Evolutionary conservation across 2,329 filamentous ascomycete genomes (phyloP).

Genomic region (Colletotrichum australisinense): DNA sequence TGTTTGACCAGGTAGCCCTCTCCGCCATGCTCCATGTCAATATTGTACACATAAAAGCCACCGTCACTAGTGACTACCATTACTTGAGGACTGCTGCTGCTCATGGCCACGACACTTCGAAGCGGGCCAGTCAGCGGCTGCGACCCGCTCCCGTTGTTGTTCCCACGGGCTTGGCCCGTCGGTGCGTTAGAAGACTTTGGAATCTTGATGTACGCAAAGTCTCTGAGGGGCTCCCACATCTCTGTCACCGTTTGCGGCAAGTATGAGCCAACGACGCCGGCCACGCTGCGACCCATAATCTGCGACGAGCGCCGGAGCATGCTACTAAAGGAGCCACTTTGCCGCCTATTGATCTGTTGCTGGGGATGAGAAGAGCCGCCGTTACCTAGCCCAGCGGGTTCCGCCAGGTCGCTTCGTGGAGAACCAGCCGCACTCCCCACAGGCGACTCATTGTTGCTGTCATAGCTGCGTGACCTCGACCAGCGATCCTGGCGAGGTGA

Average conservation of each 20-base stretch:
- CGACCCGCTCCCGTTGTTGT: conserved; percentile 9
- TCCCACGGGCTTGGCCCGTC: conserved; percentile 36
- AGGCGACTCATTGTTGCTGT: conserved; percentile 66
- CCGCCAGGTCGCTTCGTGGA: conserved; percentile 60
- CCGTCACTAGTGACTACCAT: conserved; percentile 99
- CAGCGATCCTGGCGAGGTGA: conserved; percentile 63
- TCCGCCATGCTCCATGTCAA: conserved; percentile 93
- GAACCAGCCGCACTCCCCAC: conserved; percentile 53
- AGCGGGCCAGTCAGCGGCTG: conserved; percentile 62
- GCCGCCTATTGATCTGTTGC: conserved; percentile 53
- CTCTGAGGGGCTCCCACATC: conserved; percentile 95
- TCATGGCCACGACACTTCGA: conserved; percentile 96
- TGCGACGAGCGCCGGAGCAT: conserved; percentile 96
- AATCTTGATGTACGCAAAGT: conserved; percentile 97
- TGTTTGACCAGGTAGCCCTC: conserved; percentile 93
- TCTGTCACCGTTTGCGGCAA: conserved; percentile 93
- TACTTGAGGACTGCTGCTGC: conserved; percentile 91
- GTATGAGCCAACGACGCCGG: conserved; percentile 90
- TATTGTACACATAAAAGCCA: conserved; percentile 93
- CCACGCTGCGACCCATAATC: conserved; percentile 89
- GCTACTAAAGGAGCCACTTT: conserved; percentile 85
- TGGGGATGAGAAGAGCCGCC: conserved; percentile 39
- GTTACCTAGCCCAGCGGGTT: conserved; percentile 45
- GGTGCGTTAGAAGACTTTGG: conserved; percentile 67
- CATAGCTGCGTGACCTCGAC: conserved; percentile 64